Percentiles rank a stretch among this genome's conserved stretches.
phyloP scores from a whole-genome alignment of 495 filamentous ascomycete genomes.

The Rusavskia elegans region DNA sequence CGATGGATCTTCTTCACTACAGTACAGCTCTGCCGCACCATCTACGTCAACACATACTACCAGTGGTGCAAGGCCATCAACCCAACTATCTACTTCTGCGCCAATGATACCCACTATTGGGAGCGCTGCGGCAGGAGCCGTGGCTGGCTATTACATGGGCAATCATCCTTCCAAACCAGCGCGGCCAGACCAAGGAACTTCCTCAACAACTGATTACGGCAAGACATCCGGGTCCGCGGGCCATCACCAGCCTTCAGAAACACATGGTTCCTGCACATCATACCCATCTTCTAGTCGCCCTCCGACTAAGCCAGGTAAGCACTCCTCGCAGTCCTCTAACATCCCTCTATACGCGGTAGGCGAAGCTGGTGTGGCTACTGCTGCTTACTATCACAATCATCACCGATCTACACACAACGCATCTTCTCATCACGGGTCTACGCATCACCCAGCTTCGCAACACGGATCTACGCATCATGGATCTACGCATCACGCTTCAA shows the following conservation, averaged over 20 bases:
- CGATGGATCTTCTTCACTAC: conserved; percentile 10
- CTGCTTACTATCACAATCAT: conserved; percentile 9
- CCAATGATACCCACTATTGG: conserved; percentile 22
- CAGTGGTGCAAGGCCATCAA: conserved; percentile 2
- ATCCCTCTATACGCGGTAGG: conserved; percentile 30
- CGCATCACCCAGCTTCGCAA: conserved; percentile 3
- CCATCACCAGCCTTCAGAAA: conserved; percentile 5
- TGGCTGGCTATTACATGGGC: conserved; percentile 31
- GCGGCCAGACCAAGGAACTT: conserved; percentile 15
- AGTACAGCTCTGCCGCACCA: conserved; percentile 6
- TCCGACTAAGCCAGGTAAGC: conserved; percentile 20
- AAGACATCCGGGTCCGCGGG: conserved; percentile 9
- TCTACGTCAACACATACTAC: conserved; percentile 4
- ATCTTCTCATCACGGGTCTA: background rate
- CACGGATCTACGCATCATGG: conserved; percentile 1
- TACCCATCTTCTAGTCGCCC: conserved; percentile 1
- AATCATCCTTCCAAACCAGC: conserved; percentile 23
- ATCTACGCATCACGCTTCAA: conserved; percentile 3
- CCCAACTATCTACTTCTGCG: conserved; percentile 13
- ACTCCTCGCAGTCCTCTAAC: conserved; percentile 22
- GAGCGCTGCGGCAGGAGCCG: conserved; percentile 29
- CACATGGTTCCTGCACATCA: conserved; percentile 1
- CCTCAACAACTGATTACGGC: conserved; percentile 13
- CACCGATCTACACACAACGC: background rate
- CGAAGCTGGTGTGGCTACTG: conserved; percentile 28